A percentile compares a stretch with the other conserved stretches of the same genome.
Evolutionary conservation across 1,284 basidiomycete species (phyloP).

Genomic region (Melampsora allii-populina): DNA sequence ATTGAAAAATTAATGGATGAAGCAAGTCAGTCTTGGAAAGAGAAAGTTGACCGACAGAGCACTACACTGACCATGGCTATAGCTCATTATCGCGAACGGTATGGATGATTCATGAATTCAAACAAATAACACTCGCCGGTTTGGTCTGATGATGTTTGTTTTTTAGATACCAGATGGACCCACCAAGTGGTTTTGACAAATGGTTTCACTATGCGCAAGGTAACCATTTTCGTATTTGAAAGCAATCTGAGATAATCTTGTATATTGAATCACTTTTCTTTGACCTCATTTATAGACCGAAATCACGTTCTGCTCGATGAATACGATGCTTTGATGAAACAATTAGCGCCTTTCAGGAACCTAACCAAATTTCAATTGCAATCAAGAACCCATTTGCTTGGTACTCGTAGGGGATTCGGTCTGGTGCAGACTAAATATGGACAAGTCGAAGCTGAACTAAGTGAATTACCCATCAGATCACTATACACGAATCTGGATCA

Average conservation of each 20-base stretch:
- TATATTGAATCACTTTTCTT: neutral
- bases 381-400: conserved; percentile 7
- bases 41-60: conserved; percentile 18
- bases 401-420: conserved; percentile 9
- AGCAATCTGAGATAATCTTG: neutral
- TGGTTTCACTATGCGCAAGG: conserved; percentile 32
- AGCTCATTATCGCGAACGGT: conserved; percentile 14
- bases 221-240: neutral
- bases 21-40: conserved; percentile 24
- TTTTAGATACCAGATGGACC: conserved; percentile 19
- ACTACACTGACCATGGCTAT: conserved; percentile 10
- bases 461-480: conserved; percentile 3
- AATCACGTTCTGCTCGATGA: conserved; percentile 19
- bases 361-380: conserved; percentile 9
- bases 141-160: neutral
- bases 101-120: neutral
- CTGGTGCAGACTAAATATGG: conserved; percentile 11
- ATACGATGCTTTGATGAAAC: conserved; percentile 33
- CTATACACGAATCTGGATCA: conserved; percentile 26
- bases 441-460: conserved; percentile 1
- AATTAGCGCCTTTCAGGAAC: conserved; percentile 9
- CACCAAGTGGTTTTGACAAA: conserved; percentile 26
- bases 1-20: conserved; percentile 17
- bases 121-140: neutral
- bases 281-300: neutral